These are phyloP conservation scores for Colletotrichum coccodes DNA, from an alignment of 2,329 filamentous ascomycete genomes.

Conservation along the genomic window DNA sequence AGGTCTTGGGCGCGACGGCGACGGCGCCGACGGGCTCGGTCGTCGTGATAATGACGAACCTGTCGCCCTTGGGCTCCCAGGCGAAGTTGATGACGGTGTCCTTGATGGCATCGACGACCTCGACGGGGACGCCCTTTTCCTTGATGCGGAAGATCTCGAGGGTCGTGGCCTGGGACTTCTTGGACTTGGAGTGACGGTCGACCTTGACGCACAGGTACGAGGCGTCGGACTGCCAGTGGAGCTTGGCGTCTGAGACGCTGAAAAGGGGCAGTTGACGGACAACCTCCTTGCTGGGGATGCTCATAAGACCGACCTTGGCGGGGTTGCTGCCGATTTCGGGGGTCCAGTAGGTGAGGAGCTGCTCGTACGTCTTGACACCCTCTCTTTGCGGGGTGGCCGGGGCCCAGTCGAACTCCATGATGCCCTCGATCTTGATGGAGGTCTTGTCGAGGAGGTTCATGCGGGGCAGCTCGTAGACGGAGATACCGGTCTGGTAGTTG, in stretches of 20 bases:
- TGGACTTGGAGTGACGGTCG: constrained; percentile 97
- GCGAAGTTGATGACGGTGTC: constrained; percentile 99
- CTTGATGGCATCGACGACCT: constrained; percentile 97
- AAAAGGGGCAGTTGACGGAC: constrained; percentile 96
- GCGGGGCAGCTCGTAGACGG: constrained; percentile 86
- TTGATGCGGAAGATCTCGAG: constrained; percentile 97
- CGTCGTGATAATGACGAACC: constrained; percentile 96
- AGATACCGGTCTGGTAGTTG: constrained; percentile 88
- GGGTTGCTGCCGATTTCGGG: constrained; percentile 98
- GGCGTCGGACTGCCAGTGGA: constrained; percentile 98
- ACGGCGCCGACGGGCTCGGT: constrained; percentile 82
- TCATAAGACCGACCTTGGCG: constrained; percentile 96
- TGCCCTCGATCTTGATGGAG: constrained; percentile 94
- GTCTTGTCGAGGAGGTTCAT: constrained; percentile 94
- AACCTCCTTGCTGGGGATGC: constrained; percentile 92
- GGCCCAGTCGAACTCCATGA: constrained; percentile 98
- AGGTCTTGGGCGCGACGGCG: constrained; percentile 91
- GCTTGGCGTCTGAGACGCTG: constrained; percentile 96
- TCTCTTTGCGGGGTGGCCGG: constrained; percentile 85
- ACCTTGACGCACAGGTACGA: constrained; percentile 98
- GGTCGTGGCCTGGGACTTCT: constrained; percentile 97
- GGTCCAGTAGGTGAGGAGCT: constrained; percentile 98
- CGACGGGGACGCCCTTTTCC: constrained; percentile 98
- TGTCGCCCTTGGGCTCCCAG: constrained; percentile 98
- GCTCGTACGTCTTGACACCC: constrained; percentile 90